Base-by-base conservation (phyloP, 805 yeast species). In the Kazachstania viticola region DNA sequence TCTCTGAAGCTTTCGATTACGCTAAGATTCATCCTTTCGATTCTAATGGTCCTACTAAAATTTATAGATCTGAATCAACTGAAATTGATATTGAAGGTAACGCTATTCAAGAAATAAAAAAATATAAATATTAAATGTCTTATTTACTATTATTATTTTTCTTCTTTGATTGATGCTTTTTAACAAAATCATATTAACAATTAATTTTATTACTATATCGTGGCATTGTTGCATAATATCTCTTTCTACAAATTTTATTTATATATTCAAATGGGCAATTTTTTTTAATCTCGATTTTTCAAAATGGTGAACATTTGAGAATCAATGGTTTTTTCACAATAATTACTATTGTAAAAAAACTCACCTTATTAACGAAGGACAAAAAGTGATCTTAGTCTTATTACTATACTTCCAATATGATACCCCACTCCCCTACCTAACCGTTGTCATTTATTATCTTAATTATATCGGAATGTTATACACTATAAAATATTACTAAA, bases 1-100 rank as follows among this genome's bases (percentile, higher is more conserved):
- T 80, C 14, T 46, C 61, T 22, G 84, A 78, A 49, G 64, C 79
- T 23, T 65, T 58, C 44, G 66, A 71, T 34, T 62, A 68, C 39
- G 69, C 84, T 1, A 52, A 64, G 41, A 51, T 49, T 28, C 62
- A 71, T 41, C 84, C 84, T 21, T 69, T 61, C 47, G 50, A 54
- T 40, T 56, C 62, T 34, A 61, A 58, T 40, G 73, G 72, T 35
- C 70, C 72, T 25, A 62, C 64, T 31, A 57, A 62, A 44, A 60
- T 63, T 49, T 63, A 63, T 51, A 61, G 67, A 46, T 57, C 63
- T 34, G 57, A 49, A 34, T 52, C 58, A 23, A 53, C 56, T 21
- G 60, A 55, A 31, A 39, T 55, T 26, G 56, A 52, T 36, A 41
- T 50, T 31, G 48, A 51, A 23, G 58, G 58, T 28, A 49, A 44